Percentiles rank a stretch among this genome's conserved stretches.
These are phyloP conservation scores for Trametes sanguinea DNA, from an alignment of 768 basidiomycete species.

Conservation along the genomic window DNA sequence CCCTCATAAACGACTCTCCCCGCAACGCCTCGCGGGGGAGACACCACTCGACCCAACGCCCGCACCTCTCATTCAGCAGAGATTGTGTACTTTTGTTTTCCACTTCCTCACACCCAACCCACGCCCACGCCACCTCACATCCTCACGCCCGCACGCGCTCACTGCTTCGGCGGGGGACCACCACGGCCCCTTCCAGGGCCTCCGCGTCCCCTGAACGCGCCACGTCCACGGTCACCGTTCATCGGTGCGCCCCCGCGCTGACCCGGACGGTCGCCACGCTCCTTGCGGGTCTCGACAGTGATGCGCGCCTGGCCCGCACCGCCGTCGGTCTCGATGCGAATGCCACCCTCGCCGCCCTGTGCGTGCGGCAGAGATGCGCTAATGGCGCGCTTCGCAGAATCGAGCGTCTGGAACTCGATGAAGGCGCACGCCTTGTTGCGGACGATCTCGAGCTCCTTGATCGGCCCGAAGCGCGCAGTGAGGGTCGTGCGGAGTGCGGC, in stretches of 20 bases:
- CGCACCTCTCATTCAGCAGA: slow-evolving; percentile 9
- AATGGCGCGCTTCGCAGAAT: slow-evolving; percentile 86
- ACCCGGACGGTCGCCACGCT: slow-evolving; percentile 79
- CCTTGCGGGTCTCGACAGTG: slow-evolving; percentile 87
- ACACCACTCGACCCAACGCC: neutral
- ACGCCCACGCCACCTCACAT: neutral
- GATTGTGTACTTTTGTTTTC: slow-evolving; percentile 20
- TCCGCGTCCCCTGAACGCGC: slow-evolving; percentile 50
- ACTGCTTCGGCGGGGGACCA: slow-evolving; percentile 32
- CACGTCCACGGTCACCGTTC: slow-evolving; percentile 52
- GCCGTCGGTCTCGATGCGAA: slow-evolving; percentile 70
- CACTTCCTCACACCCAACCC: neutral
- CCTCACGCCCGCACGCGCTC: neutral
- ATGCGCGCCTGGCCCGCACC: slow-evolving; percentile 56
- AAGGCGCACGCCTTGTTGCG: slow-evolving; percentile 91
- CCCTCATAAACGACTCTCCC: too few relatives aligned
- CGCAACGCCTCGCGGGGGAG: neutral
- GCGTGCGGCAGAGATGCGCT: slow-evolving; percentile 59
- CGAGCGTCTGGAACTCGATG: slow-evolving; percentile 80
- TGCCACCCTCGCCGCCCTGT: slow-evolving; percentile 88
- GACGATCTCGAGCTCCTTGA: slow-evolving; percentile 89
- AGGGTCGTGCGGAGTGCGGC: slow-evolving; percentile 52
- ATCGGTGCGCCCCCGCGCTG: slow-evolving; percentile 62
- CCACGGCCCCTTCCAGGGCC: slow-evolving; percentile 48
- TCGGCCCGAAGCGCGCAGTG: slow-evolving; percentile 67